A percentile compares a stretch with the other conserved stretches of the same genome.
Conservation (phyloP, 1,284 basidiomycete genomes). For the Ceratobasidium sp. region DNA sequence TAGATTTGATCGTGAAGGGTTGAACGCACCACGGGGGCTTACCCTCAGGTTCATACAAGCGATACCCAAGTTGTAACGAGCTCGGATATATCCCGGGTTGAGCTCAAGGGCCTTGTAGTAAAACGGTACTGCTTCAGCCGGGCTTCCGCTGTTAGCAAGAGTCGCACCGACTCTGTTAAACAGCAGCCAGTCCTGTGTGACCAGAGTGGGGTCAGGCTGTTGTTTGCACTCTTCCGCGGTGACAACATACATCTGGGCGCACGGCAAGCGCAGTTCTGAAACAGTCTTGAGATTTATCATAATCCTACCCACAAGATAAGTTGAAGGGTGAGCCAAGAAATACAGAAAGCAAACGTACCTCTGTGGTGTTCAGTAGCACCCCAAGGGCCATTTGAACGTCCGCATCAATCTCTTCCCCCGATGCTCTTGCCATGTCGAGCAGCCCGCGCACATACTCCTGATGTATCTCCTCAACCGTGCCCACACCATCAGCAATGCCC, state of each 20-base stretch:
- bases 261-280: constrained; percentile 88
- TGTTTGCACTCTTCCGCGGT: background rate
- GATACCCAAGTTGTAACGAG: constrained; percentile 88
- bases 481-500: constrained; percentile 23
- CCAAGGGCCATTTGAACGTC: constrained; percentile 96
- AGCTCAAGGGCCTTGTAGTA: constrained; percentile 89
- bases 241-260: constrained; percentile 75
- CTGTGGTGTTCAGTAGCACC: constrained; percentile 89
- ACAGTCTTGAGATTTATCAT: constrained; percentile 91
- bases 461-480: constrained; percentile 8
- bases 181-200: constrained; percentile 83
- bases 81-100: constrained; percentile 92
- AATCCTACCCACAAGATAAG: constrained; percentile 65
- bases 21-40: constrained; percentile 48
- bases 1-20: background rate
- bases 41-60: constrained; percentile 86
- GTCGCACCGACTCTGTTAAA: constrained; percentile 98
- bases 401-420: constrained; percentile 74
- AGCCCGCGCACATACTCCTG: constrained; percentile 50
- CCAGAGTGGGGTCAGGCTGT: background rate
- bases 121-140: constrained; percentile 84
- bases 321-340: background rate
- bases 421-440: constrained; percentile 63
- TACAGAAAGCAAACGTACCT: constrained; percentile 59
- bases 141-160: constrained; percentile 87